Conservation (phyloP, 352 stramenopile species). For the Phytophthora pini region DNA sequence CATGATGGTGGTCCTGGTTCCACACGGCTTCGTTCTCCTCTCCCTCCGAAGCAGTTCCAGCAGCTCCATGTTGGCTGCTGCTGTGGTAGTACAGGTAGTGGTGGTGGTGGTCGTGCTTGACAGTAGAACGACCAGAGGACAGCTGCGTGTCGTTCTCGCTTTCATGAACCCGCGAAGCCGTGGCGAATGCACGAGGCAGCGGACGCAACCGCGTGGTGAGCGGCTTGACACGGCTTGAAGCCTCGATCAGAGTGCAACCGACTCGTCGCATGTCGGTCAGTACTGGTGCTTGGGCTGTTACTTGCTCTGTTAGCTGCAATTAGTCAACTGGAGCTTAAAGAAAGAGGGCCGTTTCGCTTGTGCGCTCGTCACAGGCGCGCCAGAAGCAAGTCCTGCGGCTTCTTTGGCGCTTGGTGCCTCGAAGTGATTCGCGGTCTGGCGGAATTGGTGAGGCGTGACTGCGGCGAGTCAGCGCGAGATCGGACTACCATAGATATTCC, state of each 20-base stretch:
- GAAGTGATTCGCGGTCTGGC: no score
- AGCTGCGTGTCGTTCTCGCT: slow-evolving; percentile 25
- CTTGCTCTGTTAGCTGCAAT: slow-evolving; percentile 11
- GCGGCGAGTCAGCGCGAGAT: slow-evolving; percentile 1
- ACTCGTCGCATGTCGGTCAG: slow-evolving; percentile 29
- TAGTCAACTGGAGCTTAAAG: slow-evolving; percentile 23
- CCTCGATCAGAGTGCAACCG: slow-evolving; percentile 17
- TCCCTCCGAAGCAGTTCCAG: slow-evolving; percentile 4
- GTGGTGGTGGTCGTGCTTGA: slow-evolving; percentile 15
- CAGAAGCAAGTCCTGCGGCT: slow-evolving; percentile 8
- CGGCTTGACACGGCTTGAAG: slow-evolving; percentile 4
- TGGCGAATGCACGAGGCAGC: slow-evolving; percentile 15
- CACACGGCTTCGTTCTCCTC: slow-evolving; percentile 1
- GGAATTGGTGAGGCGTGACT: slow-evolving; percentile 5
- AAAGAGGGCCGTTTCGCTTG: slow-evolving; percentile 16
- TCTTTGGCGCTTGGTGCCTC: slow-evolving; percentile 17
- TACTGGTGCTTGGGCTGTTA: not conserved
- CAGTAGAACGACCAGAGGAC: not conserved
- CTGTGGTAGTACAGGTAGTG: slow-evolving; percentile 36
- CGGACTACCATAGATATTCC: not conserved
- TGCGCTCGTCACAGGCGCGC: slow-evolving; percentile 10
- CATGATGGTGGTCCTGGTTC: slow-evolving; percentile 8
- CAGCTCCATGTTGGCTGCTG: slow-evolving; percentile 27
- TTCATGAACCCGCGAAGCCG: slow-evolving; percentile 4
- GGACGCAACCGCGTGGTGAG: slow-evolving; percentile 1